A percentile compares a stretch with the other conserved stretches of the same genome.
Conservation (phyloP, 495 filamentous ascomycete genomes). For the Talaromyces nanjingensis region DNA sequence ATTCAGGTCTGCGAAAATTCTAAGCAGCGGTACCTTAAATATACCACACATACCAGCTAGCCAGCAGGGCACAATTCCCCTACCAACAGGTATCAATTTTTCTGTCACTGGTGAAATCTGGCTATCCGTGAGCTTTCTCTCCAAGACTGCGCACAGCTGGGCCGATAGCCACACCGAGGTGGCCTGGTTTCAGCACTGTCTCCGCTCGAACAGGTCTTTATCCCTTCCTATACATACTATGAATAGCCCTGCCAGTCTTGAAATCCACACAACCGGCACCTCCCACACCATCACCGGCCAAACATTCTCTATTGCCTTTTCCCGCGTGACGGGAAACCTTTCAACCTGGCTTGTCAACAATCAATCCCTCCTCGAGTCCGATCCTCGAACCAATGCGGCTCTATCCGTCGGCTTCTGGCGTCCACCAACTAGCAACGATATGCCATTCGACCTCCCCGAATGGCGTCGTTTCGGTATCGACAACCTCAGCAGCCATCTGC, state of each 20-base stretch:
- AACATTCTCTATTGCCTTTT: constrained; percentile 9
- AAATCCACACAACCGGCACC: not conserved
- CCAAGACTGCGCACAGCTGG: constrained; percentile 22
- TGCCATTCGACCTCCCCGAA: constrained; percentile 28
- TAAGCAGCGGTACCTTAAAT: constrained; percentile 13
- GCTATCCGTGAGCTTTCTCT: constrained; percentile 26
- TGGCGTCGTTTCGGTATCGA: constrained; percentile 28
- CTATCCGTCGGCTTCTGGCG: constrained; percentile 33
- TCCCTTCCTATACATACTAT: constrained; percentile 9
- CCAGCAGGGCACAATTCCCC: constrained; percentile 11
- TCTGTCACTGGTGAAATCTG: constrained; percentile 14
- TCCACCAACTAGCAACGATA: constrained; percentile 61
- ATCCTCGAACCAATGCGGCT: constrained; percentile 10
- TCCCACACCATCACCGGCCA: not conserved
- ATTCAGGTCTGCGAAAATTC: constrained; percentile 10
- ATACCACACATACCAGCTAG: constrained; percentile 17
- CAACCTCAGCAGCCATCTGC: constrained; percentile 33
- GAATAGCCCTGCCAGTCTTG: not conserved
- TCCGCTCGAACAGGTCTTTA: constrained; percentile 5
- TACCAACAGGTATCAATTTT: constrained; percentile 11
- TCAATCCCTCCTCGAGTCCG: constrained; percentile 8
- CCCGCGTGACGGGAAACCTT: constrained; percentile 14
- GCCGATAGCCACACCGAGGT: constrained; percentile 24
- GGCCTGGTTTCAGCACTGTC: constrained; percentile 24
- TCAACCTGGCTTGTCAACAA: constrained; percentile 10